A percentile compares a stretch with the other conserved stretches of the same genome.
phyloP scores from a whole-genome alignment of 2,329 filamentous ascomycete genomes.

The Leptographium wingfieldii region DNA sequence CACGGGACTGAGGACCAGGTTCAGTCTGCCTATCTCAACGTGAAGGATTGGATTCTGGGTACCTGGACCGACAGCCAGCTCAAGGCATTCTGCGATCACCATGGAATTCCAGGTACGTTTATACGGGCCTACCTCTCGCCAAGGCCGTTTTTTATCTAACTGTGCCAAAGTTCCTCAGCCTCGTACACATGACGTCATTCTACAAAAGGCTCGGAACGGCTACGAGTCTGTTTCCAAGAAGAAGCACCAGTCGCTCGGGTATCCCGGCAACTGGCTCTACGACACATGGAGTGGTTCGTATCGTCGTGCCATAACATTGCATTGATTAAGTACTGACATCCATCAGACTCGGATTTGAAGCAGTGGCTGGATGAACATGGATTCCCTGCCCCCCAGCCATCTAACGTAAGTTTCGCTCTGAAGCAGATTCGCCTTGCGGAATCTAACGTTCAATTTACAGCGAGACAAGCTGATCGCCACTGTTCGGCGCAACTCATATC shows the following conservation, averaged over 20 bases:
- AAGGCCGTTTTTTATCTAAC: neutral
- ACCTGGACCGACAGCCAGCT: conserved; percentile 90
- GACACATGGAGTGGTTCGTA: conserved; percentile 56
- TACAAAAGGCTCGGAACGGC: conserved; percentile 65
- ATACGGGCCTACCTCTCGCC: neutral
- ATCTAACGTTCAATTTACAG: conserved; percentile 13
- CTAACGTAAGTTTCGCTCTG: conserved; percentile 28
- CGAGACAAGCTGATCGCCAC: conserved; percentile 82
- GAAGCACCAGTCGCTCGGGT: conserved; percentile 62
- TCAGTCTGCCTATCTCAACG: conserved; percentile 55
- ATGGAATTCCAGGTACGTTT: conserved; percentile 57
- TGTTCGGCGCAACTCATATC: conserved; percentile 80
- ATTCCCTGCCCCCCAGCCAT: conserved; percentile 73
- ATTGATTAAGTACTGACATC: neutral
- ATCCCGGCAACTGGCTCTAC: conserved; percentile 94
- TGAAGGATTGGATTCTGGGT: conserved; percentile 89
- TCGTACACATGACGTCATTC: conserved; percentile 67
- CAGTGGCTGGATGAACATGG: conserved; percentile 85
- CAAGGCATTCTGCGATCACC: conserved; percentile 82
- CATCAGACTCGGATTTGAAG: conserved; percentile 72
- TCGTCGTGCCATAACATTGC: neutral
- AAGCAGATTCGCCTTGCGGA: neutral
- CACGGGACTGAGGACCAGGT: conserved; percentile 68
- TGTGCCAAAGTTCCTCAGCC: conserved; percentile 57
- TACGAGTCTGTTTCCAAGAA: conserved; percentile 70